These are phyloP conservation scores for Panicum virgatum DNA, from an alignment of 202 grass and related monocot species.

Conservation along the genomic window DNA sequence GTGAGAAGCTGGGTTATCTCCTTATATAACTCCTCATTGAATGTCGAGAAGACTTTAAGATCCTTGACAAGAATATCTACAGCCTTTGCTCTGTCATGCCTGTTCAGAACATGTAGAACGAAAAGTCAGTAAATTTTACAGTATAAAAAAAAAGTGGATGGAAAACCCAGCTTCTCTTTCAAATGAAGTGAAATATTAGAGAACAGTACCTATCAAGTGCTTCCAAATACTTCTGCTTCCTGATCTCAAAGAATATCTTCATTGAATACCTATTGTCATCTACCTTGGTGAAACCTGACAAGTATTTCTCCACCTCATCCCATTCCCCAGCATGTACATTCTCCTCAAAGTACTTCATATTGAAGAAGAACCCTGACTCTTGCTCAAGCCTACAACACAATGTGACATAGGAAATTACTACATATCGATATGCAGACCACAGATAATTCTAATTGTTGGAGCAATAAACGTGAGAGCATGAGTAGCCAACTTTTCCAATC, in stretches of 20 bases:
- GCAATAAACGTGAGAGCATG: neutral
- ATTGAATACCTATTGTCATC: conserved; percentile 99
- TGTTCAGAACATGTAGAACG: conserved; percentile 37
- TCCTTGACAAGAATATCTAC: conserved; percentile 97
- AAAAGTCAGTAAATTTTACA: conserved; percentile 14
- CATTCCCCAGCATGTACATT: conserved; percentile 85
- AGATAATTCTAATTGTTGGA: neutral
- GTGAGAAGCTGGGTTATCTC: conserved; percentile 99
- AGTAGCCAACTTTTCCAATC: neutral
- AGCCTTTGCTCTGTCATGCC: conserved; percentile 95
- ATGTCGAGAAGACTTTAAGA: conserved; percentile 97
- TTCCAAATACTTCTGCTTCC: conserved; percentile 99
- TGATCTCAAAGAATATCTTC: conserved; percentile 99
- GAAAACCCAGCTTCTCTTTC: neutral
- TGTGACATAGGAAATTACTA: conserved; percentile 15
- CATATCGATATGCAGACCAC: neutral
- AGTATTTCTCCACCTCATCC: conserved; percentile 96
- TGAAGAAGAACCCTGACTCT: conserved; percentile 95
- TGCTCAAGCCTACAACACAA: conserved; percentile 82
- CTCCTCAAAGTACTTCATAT: conserved; percentile 96
- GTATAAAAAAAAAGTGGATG: neutral
- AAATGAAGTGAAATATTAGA: conserved; percentile 16
- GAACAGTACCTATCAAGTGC: conserved; percentile 78
- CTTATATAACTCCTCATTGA: conserved; percentile 98
- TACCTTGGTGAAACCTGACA: conserved; percentile 97